Conservation (phyloP, 345 rosid genomes). For the Angophora floribunda region DNA sequence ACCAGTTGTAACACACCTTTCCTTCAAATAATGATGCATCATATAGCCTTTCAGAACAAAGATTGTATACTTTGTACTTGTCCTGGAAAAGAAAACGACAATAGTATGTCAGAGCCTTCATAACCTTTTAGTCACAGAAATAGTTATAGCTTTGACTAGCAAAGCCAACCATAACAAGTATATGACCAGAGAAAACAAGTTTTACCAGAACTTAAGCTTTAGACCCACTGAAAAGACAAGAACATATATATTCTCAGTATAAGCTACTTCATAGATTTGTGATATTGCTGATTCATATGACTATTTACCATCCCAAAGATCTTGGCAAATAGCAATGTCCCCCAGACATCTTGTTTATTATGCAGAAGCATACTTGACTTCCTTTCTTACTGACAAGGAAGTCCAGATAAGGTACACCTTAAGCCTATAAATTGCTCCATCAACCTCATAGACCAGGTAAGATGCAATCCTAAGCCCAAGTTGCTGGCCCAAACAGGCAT, state of each 20-base stretch:
- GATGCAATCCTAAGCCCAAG: not conserved
- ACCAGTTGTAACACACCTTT: constrained; percentile 42
- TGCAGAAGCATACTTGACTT: not conserved
- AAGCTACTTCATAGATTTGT: not conserved
- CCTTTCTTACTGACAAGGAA: not conserved
- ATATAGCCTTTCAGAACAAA: constrained; percentile 90
- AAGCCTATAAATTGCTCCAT: not conserved
- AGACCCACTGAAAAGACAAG: not conserved
- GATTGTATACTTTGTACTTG: constrained; percentile 91
- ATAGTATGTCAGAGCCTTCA: not conserved
- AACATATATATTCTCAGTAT: not conserved
- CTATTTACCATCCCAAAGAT: not conserved
- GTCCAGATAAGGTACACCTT: not conserved
- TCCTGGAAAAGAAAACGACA: constrained; percentile 32
- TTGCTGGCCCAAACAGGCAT: not conserved
- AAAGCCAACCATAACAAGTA: not conserved
- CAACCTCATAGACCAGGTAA: not conserved
- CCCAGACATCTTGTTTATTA: not conserved
- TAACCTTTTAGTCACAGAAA: not conserved
- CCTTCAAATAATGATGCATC: constrained; percentile 86
- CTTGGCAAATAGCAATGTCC: not conserved
- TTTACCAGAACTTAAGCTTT: not conserved
- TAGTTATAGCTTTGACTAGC: not conserved
- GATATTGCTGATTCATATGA: not conserved
- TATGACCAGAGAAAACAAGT: not conserved